Conservation (phyloP, 139 green algal species). For the Chlamydomonas sphaeroides region DNA sequence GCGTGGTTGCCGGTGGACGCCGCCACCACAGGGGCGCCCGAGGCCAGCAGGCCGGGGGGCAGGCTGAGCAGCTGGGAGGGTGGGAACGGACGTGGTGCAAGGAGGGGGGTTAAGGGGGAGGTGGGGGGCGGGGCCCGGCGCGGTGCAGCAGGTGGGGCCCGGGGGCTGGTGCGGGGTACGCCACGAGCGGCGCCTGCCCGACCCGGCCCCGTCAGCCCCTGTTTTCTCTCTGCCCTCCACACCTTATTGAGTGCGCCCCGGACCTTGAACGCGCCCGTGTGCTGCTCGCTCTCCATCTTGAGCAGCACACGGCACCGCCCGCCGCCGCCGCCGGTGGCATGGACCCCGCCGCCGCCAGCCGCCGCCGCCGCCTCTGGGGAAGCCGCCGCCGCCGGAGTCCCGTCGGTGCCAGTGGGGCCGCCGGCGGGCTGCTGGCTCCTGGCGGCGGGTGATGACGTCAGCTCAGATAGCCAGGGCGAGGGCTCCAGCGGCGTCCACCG, state of each 20-base stretch:
- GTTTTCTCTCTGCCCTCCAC: too few relatives aligned
- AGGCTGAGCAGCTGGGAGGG: constrained; percentile 57
- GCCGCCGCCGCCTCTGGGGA: not conserved
- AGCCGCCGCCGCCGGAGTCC: not conserved
- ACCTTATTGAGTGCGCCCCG: constrained; percentile 61
- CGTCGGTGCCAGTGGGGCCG: too few relatives aligned
- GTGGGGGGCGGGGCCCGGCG: too few relatives aligned
- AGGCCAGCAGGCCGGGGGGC: constrained; percentile 15
- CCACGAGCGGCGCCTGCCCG: too few relatives aligned
- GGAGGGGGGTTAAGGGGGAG: too few relatives aligned
- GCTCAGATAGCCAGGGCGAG: constrained; percentile 34
- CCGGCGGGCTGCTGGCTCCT: not conserved
- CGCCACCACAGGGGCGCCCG: constrained; percentile 52
- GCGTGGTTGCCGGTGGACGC: constrained; percentile 77
- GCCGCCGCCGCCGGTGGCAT: not conserved
- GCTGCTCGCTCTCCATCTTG: constrained; percentile 67
- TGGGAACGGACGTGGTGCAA: not conserved
- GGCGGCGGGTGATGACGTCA: not conserved
- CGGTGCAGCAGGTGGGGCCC: too few relatives aligned
- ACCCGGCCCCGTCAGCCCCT: too few relatives aligned
- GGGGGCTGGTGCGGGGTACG: too few relatives aligned
- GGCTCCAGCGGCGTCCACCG: constrained; percentile 27
- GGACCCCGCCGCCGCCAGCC: too few relatives aligned
- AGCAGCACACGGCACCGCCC: constrained; percentile 34
- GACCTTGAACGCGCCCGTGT: constrained; percentile 67